These are phyloP conservation scores for Arachnopeziza araneosa DNA, from an alignment of 2,329 filamentous ascomycete genomes.

Conservation along the genomic window DNA sequence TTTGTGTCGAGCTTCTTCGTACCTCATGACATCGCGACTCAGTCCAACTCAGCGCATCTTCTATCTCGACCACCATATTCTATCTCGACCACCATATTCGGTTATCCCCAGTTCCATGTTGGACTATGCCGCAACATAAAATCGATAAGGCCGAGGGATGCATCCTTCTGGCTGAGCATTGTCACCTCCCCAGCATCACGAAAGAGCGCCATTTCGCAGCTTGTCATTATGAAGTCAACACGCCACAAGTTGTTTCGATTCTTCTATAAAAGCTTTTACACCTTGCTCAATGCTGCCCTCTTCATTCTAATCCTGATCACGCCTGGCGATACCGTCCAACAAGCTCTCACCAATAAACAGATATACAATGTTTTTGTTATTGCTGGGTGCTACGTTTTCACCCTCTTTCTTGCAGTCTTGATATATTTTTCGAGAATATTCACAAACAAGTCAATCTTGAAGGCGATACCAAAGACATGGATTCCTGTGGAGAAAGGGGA, in stretches of 20 bases:
- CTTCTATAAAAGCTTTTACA: constrained; percentile 75
- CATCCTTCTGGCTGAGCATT: background rate
- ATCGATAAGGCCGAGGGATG: background rate
- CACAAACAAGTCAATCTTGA: constrained; percentile 73
- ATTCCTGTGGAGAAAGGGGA: constrained; percentile 83
- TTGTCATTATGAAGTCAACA: background rate
- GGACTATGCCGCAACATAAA: background rate
- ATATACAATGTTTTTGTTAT: constrained; percentile 81
- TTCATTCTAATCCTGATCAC: constrained; percentile 71
- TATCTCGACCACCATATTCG: background rate
- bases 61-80: background rate
- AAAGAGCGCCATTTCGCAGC: background rate
- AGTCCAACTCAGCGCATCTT: background rate
- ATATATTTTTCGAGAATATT: constrained; percentile 83
- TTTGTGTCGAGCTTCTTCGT: background rate
- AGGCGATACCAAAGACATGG: constrained; percentile 80
- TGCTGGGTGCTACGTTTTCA: constrained; percentile 67
- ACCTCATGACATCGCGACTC: background rate
- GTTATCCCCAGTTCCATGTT: background rate
- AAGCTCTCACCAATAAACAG: constrained; percentile 61
- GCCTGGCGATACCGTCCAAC: constrained; percentile 74
- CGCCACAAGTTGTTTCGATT: constrained; percentile 56
- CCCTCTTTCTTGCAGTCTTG: constrained; percentile 62
- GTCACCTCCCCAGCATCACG: background rate
- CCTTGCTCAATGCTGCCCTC: constrained; percentile 68